phyloP scores from a whole-genome alignment of 495 filamentous ascomycete genomes.

The Pyronema domesticum region DNA sequence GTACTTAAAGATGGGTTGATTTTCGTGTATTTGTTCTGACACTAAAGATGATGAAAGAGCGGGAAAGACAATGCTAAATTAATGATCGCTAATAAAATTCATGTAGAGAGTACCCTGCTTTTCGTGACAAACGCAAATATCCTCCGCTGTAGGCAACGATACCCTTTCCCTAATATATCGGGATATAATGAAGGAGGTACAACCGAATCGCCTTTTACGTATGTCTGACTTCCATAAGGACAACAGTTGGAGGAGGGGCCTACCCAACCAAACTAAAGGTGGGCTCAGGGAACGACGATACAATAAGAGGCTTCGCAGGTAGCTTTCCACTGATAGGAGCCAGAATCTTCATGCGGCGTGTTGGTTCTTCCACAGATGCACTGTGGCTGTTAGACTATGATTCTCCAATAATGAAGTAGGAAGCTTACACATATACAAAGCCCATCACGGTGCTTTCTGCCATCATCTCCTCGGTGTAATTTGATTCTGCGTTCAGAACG shows the following conservation, averaged over 20 bases:
- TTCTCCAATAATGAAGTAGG: neutral
- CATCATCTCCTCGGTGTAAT: constrained; percentile 50
- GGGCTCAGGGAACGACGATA: constrained; percentile 19
- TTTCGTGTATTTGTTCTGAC: too few relatives aligned
- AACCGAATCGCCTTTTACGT: too few relatives aligned
- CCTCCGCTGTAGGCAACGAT: too few relatives aligned
- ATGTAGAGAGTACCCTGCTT: too few relatives aligned
- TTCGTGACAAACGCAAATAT: too few relatives aligned
- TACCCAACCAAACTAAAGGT: constrained; percentile 14
- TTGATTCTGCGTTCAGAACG: constrained; percentile 51
- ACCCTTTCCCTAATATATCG: too few relatives aligned
- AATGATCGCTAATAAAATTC: neutral
- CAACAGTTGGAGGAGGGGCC: neutral
- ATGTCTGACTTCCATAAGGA: too few relatives aligned
- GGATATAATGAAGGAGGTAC: too few relatives aligned
- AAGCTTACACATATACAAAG: constrained; percentile 58
- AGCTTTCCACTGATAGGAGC: constrained; percentile 64
- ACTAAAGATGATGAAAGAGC: too few relatives aligned
- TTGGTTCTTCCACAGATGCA: constrained; percentile 55
- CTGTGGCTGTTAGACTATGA: constrained; percentile 29
- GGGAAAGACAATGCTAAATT: neutral
- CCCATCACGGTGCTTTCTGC: constrained; percentile 76
- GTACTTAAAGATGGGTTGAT: neutral
- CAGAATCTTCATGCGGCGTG: constrained; percentile 61
- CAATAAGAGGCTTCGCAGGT: constrained; percentile 55